phyloP scores from a whole-genome alignment of 192 early-diverging fungal genomes.

The Piromyces sp. region DNA sequence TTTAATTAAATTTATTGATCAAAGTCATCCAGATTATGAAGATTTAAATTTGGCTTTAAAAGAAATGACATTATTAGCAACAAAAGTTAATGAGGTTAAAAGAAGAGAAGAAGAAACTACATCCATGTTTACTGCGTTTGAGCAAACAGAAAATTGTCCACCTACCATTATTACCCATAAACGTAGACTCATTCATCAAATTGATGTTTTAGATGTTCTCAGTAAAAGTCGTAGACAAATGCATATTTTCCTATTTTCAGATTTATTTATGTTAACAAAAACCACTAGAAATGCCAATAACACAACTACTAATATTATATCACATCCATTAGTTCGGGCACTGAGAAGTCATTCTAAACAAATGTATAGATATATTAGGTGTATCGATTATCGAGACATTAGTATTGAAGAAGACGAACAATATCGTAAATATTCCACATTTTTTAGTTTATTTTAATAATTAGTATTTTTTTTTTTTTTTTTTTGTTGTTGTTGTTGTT shows the following conservation, averaged over 20 bases:
- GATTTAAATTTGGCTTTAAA: slow-evolving; percentile 16
- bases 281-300: not conserved
- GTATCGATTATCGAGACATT: not conserved
- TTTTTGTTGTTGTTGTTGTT: too few species aligned
- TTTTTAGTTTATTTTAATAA: too few species aligned
- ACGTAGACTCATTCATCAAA: slow-evolving; percentile 20
- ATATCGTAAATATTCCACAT: not conserved
- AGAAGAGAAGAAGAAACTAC: slow-evolving; percentile 21
- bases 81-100: slow-evolving; percentile 32
- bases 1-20: slow-evolving; percentile 18
- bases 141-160: slow-evolving; percentile 32
- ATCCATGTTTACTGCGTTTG: slow-evolving; percentile 27
- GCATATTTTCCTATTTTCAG: not conserved
- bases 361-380: not conserved
- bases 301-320: not conserved
- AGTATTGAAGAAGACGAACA: not conserved
- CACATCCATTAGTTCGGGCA: not conserved
- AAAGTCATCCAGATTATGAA: slow-evolving; percentile 22
- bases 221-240: not conserved
- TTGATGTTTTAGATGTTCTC: slow-evolving; percentile 13
- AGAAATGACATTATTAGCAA: slow-evolving; percentile 20
- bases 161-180: slow-evolving; percentile 19
- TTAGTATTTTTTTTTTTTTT: not conserved
- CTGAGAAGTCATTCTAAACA: not conserved
- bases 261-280: not conserved